phyloP scores from a whole-genome alignment of 176 grass and related monocot genomes.

The Hyparrhenia diplandra region DNA sequence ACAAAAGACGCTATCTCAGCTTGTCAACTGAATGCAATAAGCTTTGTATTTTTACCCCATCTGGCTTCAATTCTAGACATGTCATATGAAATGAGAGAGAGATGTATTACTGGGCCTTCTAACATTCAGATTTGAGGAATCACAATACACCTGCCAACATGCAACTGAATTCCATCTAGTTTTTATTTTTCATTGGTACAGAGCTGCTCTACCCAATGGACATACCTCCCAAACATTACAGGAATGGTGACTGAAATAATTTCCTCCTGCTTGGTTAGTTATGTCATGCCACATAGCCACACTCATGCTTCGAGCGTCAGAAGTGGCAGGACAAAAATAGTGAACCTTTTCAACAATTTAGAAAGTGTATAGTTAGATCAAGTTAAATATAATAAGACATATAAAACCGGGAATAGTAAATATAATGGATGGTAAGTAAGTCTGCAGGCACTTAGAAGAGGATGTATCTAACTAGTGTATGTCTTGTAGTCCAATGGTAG shows the following conservation, averaged over 20 bases:
- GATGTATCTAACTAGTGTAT: not conserved
- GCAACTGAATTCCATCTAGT: constrained; percentile 17
- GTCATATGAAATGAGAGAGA: constrained; percentile 12
- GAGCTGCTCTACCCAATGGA: too few relatives aligned
- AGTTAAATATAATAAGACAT: not conserved
- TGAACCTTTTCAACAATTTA: constrained; percentile 40
- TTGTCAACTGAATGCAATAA: not conserved
- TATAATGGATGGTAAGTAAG: not conserved
- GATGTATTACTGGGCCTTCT: constrained; percentile 65
- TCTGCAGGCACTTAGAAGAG: not conserved
- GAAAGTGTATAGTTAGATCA: constrained; percentile 8
- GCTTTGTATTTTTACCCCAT: not conserved
- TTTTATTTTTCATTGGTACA: constrained; percentile 6
- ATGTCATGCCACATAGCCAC: constrained; percentile 58
- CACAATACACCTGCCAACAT: constrained; percentile 57
- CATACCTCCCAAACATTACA: constrained; percentile 97
- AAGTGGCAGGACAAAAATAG: constrained; percentile 69
- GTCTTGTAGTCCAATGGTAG: too few relatives aligned
- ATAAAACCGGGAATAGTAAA: not conserved
- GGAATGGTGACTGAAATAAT: constrained; percentile 40
- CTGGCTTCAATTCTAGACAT: not conserved
- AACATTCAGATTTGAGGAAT: constrained; percentile 89
- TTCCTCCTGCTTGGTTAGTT: constrained; percentile 35
- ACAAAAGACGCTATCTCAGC: too few relatives aligned
- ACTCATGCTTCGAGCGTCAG: constrained; percentile 41